Evolutionary conservation across 768 basidiomycete genomes (phyloP), one percentile per base, ranked within the genome.

Genomic region (Cubamyces lactineus): DNA sequence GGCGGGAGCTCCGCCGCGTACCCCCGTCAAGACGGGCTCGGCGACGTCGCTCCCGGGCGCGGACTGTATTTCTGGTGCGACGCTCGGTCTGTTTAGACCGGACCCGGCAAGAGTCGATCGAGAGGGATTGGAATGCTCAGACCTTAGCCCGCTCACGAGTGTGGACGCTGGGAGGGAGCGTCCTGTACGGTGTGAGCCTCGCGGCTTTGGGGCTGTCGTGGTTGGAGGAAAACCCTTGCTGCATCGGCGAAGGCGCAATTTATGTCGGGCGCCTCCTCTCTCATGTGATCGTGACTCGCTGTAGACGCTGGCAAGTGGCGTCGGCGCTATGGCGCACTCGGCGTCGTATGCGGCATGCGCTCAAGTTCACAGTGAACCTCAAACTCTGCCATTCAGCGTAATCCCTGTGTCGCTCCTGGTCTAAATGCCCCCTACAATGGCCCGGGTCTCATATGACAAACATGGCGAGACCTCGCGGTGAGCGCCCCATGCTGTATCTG

Each of bases 101-200:
- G 84, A 74, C 82, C 78, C 87, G 67, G 82, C 84, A 80, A 84
- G 83, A 77, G 82, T 76, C 85, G 68, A 81, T 84, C 82, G 59
- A 79, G 80, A 81, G 81, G 83, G 84, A 84, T 76, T 83, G 61
- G 70, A 84, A 85, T 82, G 74, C 86, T 89, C 88, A 87, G 87
- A 89, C 87, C 86, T 89, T 89, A 79, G 83, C 87, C 88, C 86
- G 87, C 86, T 88, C 85, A 85, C 80, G 74, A 87, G 65, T 58
- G 62, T 63, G 69, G 71, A 75, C 59, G 63, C 19, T 38, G 34
- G 15, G 49, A 46, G 49, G 39, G 7, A 61, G 67, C 71, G 60
- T 78, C 79, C 78, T 78, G 82, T 84, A 67, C 70, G 86, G 76
- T 65, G 76, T 84, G 85, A 88, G 86, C 85, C 75, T 86, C 80